Evolutionary conservation across 108 stramenopile genomes (phyloP).

Genomic region (Bacterosira constricta): DNA sequence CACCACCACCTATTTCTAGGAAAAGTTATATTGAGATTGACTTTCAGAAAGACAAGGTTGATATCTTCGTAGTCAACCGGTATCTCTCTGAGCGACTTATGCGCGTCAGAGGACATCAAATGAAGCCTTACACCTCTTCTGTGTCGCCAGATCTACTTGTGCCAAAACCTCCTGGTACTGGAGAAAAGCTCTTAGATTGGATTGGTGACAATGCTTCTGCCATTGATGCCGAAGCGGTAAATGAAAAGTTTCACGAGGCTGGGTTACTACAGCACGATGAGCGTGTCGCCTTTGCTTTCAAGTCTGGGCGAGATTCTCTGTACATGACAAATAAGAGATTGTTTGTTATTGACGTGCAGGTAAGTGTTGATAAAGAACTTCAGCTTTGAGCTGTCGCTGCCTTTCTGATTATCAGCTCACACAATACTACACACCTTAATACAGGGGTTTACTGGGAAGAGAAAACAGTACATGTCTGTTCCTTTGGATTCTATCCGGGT

Average conservation of each 20-base stretch:
- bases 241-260: constrained; percentile 53
- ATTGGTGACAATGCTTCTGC: constrained; percentile 62
- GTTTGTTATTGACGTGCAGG: constrained; percentile 49
- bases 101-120: constrained; percentile 23
- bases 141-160: constrained; percentile 36
- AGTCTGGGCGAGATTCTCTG: constrained; percentile 64
- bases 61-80: constrained; percentile 57
- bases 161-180: constrained; percentile 35
- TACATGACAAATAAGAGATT: constrained; percentile 54
- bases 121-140: constrained; percentile 35
- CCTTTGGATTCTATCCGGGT: constrained; percentile 55
- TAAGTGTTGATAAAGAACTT: constrained; percentile 15
- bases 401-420: not conserved
- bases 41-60: constrained; percentile 74
- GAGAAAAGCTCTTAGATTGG: constrained; percentile 50
- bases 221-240: constrained; percentile 51
- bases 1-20: constrained; percentile 55
- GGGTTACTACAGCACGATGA: constrained; percentile 65
- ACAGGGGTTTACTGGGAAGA: constrained; percentile 62
- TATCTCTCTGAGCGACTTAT: constrained; percentile 60
- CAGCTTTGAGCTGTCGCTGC: not conserved
- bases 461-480: constrained; percentile 58
- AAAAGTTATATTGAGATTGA: constrained; percentile 61
- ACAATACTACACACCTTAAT: constrained; percentile 1
- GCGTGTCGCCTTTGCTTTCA: constrained; percentile 68